Evolutionary conservation across 768 basidiomycete species (phyloP).

Genomic region (Floccularia luteovirens): DNA sequence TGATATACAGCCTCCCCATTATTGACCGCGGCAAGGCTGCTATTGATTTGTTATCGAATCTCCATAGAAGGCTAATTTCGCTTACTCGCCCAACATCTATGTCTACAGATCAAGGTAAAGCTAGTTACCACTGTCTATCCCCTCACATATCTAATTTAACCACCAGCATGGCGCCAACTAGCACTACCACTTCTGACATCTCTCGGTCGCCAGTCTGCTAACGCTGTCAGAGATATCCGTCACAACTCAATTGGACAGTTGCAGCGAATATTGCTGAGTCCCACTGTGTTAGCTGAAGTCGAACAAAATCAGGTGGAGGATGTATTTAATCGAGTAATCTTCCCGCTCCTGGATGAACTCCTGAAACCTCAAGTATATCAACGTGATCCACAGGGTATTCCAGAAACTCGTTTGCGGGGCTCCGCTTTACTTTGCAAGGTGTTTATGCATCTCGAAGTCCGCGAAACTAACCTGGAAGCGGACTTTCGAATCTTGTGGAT

Average conservation of each 20-base stretch:
- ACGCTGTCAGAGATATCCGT: conserved; percentile 77
- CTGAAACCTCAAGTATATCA: conserved; percentile 75
- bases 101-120: conserved; percentile 35
- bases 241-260: conserved; percentile 74
- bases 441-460: conserved; percentile 89
- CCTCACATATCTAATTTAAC: conserved; percentile 5
- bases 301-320: conserved; percentile 65
- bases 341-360: conserved; percentile 88
- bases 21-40: conserved; percentile 79
- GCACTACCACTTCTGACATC: conserved; percentile 69
- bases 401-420: conserved; percentile 83
- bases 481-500: conserved; percentile 81
- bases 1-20: conserved; percentile 50
- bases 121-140: background rate
- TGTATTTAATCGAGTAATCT: conserved; percentile 83
- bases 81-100: conserved; percentile 43
- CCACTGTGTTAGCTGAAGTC: conserved; percentile 52
- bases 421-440: conserved; percentile 90
- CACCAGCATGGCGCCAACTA: conserved; percentile 68
- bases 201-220: conserved; percentile 76
- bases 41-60: conserved; percentile 68
- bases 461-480: conserved; percentile 49
- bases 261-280: conserved; percentile 79
- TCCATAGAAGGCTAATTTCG: conserved; percentile 56
- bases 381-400: conserved; percentile 80